phyloP scores from a whole-genome alignment of 495 filamentous ascomycete species.

The Aspergillus panamensis region DNA sequence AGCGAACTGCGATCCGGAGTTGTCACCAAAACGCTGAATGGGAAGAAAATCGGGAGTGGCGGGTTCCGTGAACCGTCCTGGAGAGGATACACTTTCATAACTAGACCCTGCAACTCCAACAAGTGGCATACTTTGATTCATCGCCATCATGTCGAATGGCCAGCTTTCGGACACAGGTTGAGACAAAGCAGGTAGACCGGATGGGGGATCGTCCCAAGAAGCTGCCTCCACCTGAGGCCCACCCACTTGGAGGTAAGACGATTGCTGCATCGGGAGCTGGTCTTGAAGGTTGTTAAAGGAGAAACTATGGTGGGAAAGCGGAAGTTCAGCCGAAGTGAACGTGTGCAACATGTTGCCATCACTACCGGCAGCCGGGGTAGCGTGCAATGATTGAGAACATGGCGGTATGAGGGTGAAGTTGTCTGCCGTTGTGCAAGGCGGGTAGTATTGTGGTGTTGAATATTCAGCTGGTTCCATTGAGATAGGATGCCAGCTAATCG shows the following conservation, averaged over 20 bases:
- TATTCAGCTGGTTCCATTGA: slow-evolving; percentile 39
- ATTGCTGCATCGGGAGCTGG: slow-evolving; percentile 41
- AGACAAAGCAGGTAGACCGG: slow-evolving; percentile 22
- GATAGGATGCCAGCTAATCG: slow-evolving; percentile 68
- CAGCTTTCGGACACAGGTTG: slow-evolving; percentile 34
- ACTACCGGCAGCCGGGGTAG: slow-evolving; percentile 22
- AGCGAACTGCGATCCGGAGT: slow-evolving; percentile 1
- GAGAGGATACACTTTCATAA: slow-evolving; percentile 42
- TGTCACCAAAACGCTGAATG: slow-evolving; percentile 41
- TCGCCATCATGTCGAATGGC: slow-evolving; percentile 40
- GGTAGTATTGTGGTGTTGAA: slow-evolving; percentile 28
- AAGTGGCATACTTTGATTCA: slow-evolving; percentile 38
- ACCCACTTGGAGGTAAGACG: slow-evolving; percentile 39
- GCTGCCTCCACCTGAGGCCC: slow-evolving; percentile 38
- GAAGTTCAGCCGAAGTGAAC: slow-evolving; percentile 27
- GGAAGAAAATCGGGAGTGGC: slow-evolving; percentile 60
- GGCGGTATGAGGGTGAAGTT: slow-evolving; percentile 30
- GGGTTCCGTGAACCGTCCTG: slow-evolving; percentile 45
- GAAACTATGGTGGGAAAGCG: slow-evolving; percentile 28
- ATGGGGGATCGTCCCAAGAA: slow-evolving; percentile 27
- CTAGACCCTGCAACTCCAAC: slow-evolving; percentile 31
- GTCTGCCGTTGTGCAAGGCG: slow-evolving; percentile 22
- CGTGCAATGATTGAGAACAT: slow-evolving; percentile 26
- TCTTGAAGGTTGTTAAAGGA: slow-evolving; percentile 33
- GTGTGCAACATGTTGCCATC: slow-evolving; percentile 30